Evolutionary conservation across 2,329 filamentous ascomycete genomes (phyloP), one percentile per base, ranked within the genome.

Genomic region (Fusarium nygamai): DNA sequence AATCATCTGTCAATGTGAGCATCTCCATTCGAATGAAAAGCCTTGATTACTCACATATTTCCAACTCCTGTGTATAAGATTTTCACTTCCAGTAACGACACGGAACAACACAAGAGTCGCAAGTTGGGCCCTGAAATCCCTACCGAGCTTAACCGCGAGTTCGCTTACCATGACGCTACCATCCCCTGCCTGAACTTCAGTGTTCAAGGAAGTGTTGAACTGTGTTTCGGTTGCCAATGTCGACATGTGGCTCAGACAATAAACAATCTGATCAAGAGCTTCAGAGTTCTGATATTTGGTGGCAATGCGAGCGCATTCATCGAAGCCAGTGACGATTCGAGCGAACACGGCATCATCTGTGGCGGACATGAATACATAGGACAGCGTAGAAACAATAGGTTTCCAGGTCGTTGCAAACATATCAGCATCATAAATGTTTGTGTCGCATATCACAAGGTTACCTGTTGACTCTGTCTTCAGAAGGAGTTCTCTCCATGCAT

Each of bases 161-260:
- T 98, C 96, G 81, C 96, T 98, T 76, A 99, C 97, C 96, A 99
- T 99, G 64, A 99, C 94, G 79, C 92, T 96, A 82, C 93, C 95
- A 74, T 96, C 93, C 4, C 93, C 94, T 19, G 92, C 94, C 82
- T 98, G 95, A 6, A 99, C 94, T 82, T 98, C 96, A 0, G 97
- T 98, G 80, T 99, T 99, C 34, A 99, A 88, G 16, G 91, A 86
- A 5, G 96, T 99, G 81, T 93, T 98, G 51, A 93, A 93, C 8
- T 93, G 90, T 5, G 86, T 86, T 63, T 94, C 91, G 9, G 92
- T 92, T 19, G 94, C 93, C 65, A 99, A 85, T 3, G 94, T 97
- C 76, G 94, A 97, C 85, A 99, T 98, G 74, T 93, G 92, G 78
- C 94, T 93, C 57, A 99, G 88, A 68, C 94, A 96, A 80, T 93